Base-by-base conservation (phyloP, 2,329 filamentous ascomycete species). In the Corinectria fuckeliana region DNA sequence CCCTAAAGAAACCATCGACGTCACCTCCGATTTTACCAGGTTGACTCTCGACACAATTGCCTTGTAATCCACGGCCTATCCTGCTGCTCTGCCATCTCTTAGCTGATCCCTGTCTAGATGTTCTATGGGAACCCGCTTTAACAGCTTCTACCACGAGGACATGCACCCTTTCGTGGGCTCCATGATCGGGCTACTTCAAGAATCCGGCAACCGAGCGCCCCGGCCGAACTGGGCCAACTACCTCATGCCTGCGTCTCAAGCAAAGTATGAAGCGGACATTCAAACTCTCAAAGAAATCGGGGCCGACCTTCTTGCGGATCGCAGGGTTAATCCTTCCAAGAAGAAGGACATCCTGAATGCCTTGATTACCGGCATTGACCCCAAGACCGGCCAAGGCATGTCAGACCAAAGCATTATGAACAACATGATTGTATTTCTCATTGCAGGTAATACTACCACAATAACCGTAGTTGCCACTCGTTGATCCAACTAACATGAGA, bases 351-450 rank as follows among this genome's bases (percentile, higher is more conserved):
- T 91, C 13, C 73, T 91, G n/a, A 85, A 84, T 62, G 84, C 87
- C 10, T 88, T 91, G 85, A 74, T 91, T 30, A 78, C 85, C 9
- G 86, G 86, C 1, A 80, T 79, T 9, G 89, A 91, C 69, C 80
- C 85, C 3, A 83, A 86, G 75, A 90, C 88, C 3, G 87, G 88
- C 11, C 77, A 86, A 64, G 80, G 80, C 7, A 78, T 91, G 71
- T 81, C 77, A 0, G 85, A 89, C 63, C 75, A 81, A 4, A 82
- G 79, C 30, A 88, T 91, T 63, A 80, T 85, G 26, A 81, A 88
- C 69, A 90, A 91, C 64, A 83, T 91, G 77, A 85, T 89, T 54
- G 90, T 88, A 0, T 91, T 91, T 66, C 74, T 91, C n/a, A 85
- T 88, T 63, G 86, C 86, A 48, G 69, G 87, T 5, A 26, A 41